Evolutionary conservation across 208 protist genomes (phyloP), one percentile per base, ranked within the genome.

Genomic region (Crithidia mellificae): DNA sequence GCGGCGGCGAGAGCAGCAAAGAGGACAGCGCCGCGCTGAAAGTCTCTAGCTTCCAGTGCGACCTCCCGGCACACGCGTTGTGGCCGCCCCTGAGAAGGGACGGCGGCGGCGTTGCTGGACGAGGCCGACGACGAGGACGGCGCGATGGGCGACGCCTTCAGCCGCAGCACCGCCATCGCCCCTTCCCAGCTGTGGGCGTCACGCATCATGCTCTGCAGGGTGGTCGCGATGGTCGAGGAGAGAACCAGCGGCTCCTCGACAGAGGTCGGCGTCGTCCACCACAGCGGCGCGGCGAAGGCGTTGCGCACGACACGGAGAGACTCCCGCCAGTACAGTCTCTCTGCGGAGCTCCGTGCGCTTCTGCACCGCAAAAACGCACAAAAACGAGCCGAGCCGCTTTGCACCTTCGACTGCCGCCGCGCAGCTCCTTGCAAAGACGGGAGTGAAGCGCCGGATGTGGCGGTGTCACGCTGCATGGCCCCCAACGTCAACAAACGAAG

Each of bases 1-100:
- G 51, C 46, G 8, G 72, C 51, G 6, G 78, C 71, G n/a, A 83
- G 47, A 25, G 74, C 64, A 0, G 85, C 36, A 57, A 88, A 85
- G 19, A 75, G 72, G 19, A 62, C 53, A n/a, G 75, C 74, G 24
- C 81, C 83, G 11, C 19, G 9, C 6, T 1, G 43, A 24, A 70
- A 76, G 9, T 46, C 38, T 0, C 43, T 46, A 1, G 9, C 1
- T 9, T 38, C 14, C 53, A 75, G 53, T 11, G 12, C 3, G 12
- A 75, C 7, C 20, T 55, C 44, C n/a, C n/a, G n/a, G n/a, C n/a
- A n/a, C n/a, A n/a, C n/a, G 15, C 44, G 22, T 2, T 3, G 17
- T 19, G 25, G 29, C 20, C 20, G 27, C 15, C 29, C n/a, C n/a
- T n/a, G n/a, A n/a, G n/a, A n/a, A n/a, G n/a, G n/a, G n/a, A n/a